Base-by-base conservation (phyloP, 768 basidiomycete genomes). In the Dentipellis sp. region DNA sequence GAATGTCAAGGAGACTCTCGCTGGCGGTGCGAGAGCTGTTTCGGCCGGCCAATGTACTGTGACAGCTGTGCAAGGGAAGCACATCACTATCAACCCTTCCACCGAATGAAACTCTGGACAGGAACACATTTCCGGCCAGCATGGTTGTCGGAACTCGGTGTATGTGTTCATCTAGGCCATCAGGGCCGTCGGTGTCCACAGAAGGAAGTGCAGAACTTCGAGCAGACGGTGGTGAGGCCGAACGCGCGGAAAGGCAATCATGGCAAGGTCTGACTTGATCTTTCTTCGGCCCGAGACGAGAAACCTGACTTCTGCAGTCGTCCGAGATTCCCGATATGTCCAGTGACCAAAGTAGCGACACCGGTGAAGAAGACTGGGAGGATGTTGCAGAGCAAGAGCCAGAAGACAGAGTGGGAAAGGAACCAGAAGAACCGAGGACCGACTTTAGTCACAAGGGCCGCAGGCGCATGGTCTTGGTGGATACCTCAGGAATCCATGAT, bases 401-500 rank as follows among this genome's bases (percentile, higher is more conserved):
- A n/a, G 40, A n/a, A n/a, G n/a, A n/a, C n/a, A n/a, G n/a, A n/a
- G n/a, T n/a, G n/a, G n/a, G n/a, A n/a, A n/a, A n/a, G n/a, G n/a
- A 42, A 7, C 17, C 40, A 42, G 40, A n/a, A 11, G 16, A 16
- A 17, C 4, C 29, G 10, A 47, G 48, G n/a, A n/a, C n/a, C n/a
- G n/a, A n/a, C n/a, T n/a, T n/a, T n/a, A n/a, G n/a, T n/a, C 55
- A 16, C n/a, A 34, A 50, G 4, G 38, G 49, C 11, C 38, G 48
- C 3, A 29, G 29, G 29, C 29, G 3, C 29, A 29, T 29, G 29
- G 6, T 29, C 16, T 12, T 55, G 2, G 37, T 55, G 8, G 47
- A 55, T 55, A n/a, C 45, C 6, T 47, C 34, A 11, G 47, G 55
- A 17, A 22, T 56, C 22, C 55, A 56, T 35, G 22, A 50, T 21